Evolutionary conservation across 73 alveolate species (phyloP).

Genomic region (Stentor roeselii): DNA sequence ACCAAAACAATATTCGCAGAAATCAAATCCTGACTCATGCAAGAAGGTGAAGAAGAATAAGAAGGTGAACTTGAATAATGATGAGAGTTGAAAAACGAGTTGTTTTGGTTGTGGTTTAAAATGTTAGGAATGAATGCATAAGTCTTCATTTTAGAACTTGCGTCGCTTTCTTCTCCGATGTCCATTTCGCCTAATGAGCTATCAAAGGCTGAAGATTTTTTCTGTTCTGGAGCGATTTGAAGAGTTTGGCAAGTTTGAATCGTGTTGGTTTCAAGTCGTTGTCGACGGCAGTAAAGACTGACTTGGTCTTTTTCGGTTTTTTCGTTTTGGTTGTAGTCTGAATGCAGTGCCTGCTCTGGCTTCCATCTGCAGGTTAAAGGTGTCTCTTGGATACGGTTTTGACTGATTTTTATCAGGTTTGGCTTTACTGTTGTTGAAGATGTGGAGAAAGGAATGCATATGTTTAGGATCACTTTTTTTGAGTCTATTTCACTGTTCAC

Average conservation of each 20-base stretch:
- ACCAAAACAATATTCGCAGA: neutral
- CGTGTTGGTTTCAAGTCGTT: neutral
- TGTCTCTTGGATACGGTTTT: neutral
- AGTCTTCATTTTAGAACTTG: neutral
- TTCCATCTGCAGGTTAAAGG: conserved; percentile 23
- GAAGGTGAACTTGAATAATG: neutral
- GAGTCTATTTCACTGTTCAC: neutral
- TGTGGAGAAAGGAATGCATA: neutral
- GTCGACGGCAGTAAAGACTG: neutral
- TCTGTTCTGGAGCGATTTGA: neutral
- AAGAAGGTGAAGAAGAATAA: neutral
- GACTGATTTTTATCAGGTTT: neutral
- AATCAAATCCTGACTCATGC: neutral
- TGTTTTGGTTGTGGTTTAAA: neutral
- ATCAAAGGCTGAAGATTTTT: neutral
- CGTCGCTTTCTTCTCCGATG: neutral
- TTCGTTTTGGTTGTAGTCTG: neutral
- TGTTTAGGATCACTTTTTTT: neutral
- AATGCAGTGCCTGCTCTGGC: neutral
- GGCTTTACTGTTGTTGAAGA: neutral
- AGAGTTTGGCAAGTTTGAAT: neutral
- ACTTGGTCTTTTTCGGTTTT: neutral
- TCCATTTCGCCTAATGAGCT: neutral
- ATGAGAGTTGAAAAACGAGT: neutral
- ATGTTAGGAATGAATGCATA: neutral